These are phyloP conservation scores for Zygoascus ofunaensis DNA, from an alignment of 805 yeast species.

Conservation along the genomic window DNA sequence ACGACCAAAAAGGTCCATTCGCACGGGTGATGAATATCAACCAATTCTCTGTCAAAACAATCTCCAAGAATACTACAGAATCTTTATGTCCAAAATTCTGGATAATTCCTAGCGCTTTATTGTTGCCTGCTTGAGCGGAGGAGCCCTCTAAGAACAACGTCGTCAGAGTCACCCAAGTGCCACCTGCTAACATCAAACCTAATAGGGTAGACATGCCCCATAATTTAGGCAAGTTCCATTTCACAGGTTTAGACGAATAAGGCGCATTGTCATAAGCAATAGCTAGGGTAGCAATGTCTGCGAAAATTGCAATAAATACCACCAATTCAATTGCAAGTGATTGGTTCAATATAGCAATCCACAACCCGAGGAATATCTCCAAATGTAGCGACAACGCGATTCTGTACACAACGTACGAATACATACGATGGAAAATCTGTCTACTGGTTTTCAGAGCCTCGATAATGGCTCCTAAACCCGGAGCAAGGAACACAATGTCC, in stretches of 20 bases:
- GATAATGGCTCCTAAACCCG: conserved; percentile 90
- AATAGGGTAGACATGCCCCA: conserved; percentile 73
- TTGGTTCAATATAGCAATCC: conserved; percentile 89
- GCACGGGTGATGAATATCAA: conserved; percentile 94
- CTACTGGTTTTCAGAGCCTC: conserved; percentile 91
- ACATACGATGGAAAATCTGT: conserved; percentile 98
- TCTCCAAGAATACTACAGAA: conserved; percentile 89
- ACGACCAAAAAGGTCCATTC: conserved; percentile 97
- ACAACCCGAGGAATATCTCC: conserved; percentile 89
- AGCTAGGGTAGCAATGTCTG: conserved; percentile 73
- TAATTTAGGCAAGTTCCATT: conserved; percentile 92
- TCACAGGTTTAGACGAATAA: conserved; percentile 83
- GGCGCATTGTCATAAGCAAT: conserved; percentile 93
- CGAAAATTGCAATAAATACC: conserved; percentile 93
- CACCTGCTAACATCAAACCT: conserved; percentile 60
- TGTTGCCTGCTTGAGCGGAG: conserved; percentile 53
- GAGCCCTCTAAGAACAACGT: conserved; percentile 75
- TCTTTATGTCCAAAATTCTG: conserved; percentile 93
- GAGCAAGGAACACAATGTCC: conserved; percentile 91
- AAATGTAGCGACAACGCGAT: conserved; percentile 91
- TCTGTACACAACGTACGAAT: conserved; percentile 96
- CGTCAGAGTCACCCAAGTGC: conserved; percentile 90
- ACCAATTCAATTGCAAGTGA: conserved; percentile 82
- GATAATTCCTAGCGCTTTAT: conserved; percentile 41
- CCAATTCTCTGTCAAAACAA: conserved; percentile 95